Conservation (phyloP, 1,139 yeast genomes). For the Saccharomycopsis hybrid region DNA sequence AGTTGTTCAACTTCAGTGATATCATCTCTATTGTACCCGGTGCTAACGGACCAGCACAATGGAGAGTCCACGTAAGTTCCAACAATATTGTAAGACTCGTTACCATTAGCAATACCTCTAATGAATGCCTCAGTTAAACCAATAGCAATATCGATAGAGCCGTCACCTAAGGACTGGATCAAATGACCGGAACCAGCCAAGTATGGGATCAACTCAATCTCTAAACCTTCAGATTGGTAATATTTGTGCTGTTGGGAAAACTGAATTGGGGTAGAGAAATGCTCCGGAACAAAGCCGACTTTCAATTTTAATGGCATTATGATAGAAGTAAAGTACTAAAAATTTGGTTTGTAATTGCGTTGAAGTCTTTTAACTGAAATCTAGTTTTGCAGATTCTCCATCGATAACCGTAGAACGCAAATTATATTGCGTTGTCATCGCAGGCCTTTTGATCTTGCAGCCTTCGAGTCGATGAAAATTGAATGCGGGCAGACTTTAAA, state of each 20-base stretch:
- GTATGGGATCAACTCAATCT: constrained; percentile 62
- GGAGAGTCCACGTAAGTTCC: constrained; percentile 87
- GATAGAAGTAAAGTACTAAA: too few species aligned
- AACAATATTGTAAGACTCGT: constrained; percentile 52
- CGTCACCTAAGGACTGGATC: constrained; percentile 60
- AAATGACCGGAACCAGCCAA: constrained; percentile 88
- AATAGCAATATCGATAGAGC: constrained; percentile 68
- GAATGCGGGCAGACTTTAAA: too few species aligned
- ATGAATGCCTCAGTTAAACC: constrained; percentile 91
- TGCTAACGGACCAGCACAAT: constrained; percentile 82
- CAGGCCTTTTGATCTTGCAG: too few species aligned
- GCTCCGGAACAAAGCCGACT: constrained; percentile 88
- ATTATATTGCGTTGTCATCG: too few species aligned
- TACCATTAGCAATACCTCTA: constrained; percentile 72
- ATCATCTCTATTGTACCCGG: constrained; percentile 58
- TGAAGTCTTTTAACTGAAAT: too few species aligned
- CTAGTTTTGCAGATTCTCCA: too few species aligned
- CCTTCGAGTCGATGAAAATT: too few species aligned
- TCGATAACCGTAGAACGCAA: too few species aligned
- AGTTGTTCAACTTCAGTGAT: constrained; percentile 46
- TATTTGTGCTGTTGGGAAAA: constrained; percentile 58
- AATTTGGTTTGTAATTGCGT: too few species aligned
- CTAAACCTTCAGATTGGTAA: constrained; percentile 40
- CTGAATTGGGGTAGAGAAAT: constrained; percentile 79
- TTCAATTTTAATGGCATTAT: too few species aligned